phyloP scores from a whole-genome alignment of 1,284 basidiomycete species.

The Kalmanozyma brasiliensis region DNA sequence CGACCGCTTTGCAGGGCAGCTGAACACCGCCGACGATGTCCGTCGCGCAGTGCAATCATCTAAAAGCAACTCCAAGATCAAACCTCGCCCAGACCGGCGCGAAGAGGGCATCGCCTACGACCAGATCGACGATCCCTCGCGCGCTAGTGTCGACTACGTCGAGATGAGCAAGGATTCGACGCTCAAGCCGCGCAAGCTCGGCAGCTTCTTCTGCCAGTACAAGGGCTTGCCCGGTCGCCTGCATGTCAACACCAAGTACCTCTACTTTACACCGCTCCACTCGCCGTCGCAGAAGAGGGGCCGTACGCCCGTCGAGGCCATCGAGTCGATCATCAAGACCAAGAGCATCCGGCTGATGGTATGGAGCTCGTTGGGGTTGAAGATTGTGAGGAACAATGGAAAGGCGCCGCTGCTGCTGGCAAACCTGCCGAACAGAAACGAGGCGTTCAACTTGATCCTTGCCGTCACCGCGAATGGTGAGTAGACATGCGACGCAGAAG shows the following conservation, averaged over 20 bases:
- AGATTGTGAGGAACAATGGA: conserved; percentile 57
- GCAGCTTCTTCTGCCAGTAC: conserved; percentile 67
- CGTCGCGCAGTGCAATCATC: conserved; percentile 27
- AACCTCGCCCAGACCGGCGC: conserved; percentile 34
- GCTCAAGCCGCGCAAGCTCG: conserved; percentile 59
- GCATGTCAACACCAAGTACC: conserved; percentile 57
- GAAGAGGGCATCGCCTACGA: conserved; percentile 45
- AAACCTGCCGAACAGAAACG: conserved; percentile 64
- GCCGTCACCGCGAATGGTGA: conserved; percentile 53
- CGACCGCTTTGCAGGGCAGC: conserved; percentile 28
- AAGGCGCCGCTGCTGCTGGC: conserved; percentile 55
- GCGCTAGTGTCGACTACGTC: conserved; percentile 45
- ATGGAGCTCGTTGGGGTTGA: conserved; percentile 62
- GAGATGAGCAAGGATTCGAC: conserved; percentile 36
- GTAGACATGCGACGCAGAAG: background rate
- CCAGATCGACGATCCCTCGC: conserved; percentile 42
- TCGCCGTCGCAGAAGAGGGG: conserved; percentile 51
- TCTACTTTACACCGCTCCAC: conserved; percentile 64
- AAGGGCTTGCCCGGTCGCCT: conserved; percentile 63
- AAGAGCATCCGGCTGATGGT: conserved; percentile 57
- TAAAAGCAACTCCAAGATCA: conserved; percentile 12
- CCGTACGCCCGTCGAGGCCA: conserved; percentile 55
- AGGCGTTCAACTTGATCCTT: conserved; percentile 64
- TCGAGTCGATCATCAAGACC: conserved; percentile 64
- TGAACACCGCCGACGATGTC: conserved; percentile 31